Conservation (phyloP, 2,329 filamentous ascomycete genomes). For the Ascosphaera apis region DNA sequence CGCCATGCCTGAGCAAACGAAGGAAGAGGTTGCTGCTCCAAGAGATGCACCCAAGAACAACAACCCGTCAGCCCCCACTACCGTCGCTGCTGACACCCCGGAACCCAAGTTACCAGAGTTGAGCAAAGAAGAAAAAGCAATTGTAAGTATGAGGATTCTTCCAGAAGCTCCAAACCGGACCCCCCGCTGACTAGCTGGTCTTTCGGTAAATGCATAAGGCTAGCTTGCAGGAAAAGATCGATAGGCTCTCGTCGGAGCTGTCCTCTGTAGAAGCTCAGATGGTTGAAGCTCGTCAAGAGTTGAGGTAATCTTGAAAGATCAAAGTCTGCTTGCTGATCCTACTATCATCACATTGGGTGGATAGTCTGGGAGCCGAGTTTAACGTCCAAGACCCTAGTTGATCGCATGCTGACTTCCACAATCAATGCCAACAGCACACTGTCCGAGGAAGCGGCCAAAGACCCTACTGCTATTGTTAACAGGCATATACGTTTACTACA, state of each 20-base stretch:
- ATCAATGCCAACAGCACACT: slow-evolving; percentile 3
- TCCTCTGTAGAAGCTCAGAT: slow-evolving; percentile 14
- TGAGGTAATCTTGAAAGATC: slow-evolving; percentile 10
- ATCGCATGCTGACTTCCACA: no score
- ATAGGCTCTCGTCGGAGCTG: slow-evolving; percentile 22
- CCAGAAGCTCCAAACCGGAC: not conserved
- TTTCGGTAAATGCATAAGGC: no score
- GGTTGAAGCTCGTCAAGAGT: slow-evolving; percentile 12
- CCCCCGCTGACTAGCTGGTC: no score
- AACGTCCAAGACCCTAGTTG: no score
- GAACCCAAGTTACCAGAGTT: not conserved
- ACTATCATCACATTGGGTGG: no score
- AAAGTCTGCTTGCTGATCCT: no score
- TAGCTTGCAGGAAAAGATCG: slow-evolving; percentile 14
- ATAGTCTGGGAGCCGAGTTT: no score
- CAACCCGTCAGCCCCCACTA: not conserved
- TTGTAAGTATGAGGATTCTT: not conserved
- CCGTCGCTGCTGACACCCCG: not conserved
- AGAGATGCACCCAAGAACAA: no score
- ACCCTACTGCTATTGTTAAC: slow-evolving; percentile 31
- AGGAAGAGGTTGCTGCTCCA: no score
- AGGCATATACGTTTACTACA: slow-evolving; percentile 42
- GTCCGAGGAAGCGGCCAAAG: slow-evolving; percentile 13
- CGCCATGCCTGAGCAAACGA: no score
- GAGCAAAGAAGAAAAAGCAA: not conserved